phyloP scores from a whole-genome alignment of 352 stramenopile species.

The Pseudoperonospora humuli region DNA sequence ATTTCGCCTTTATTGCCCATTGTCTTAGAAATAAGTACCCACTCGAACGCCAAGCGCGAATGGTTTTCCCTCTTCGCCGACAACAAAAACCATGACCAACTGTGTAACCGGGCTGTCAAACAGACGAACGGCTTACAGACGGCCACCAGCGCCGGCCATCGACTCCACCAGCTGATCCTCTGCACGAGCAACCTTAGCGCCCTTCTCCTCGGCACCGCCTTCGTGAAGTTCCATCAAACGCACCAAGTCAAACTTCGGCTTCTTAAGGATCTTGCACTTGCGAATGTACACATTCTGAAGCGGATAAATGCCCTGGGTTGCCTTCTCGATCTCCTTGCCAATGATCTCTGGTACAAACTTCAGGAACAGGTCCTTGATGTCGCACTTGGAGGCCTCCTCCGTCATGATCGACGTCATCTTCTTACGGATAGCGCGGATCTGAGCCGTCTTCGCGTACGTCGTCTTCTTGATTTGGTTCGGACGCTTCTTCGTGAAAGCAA shows the following conservation, averaged over 20 bases:
- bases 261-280: conserved; percentile 99
- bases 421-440: conserved; percentile 96
- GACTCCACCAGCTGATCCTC: conserved; percentile 84
- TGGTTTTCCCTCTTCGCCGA: conserved; percentile 19
- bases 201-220: conserved; percentile 88
- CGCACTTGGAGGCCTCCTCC: conserved; percentile 95
- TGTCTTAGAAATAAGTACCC: conserved; percentile 49
- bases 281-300: conserved; percentile 99
- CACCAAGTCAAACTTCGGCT: conserved; percentile 99
- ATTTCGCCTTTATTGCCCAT: conserved; percentile 85
- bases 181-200: conserved; percentile 83
- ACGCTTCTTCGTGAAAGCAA: conserved; percentile 99
- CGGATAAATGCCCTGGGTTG: conserved; percentile 96
- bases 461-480: conserved; percentile 99
- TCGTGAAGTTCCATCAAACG: conserved; percentile 99
- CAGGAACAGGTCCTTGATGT: conserved; percentile 98
- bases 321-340: conserved; percentile 97
- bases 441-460: conserved; percentile 96
- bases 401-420: conserved; percentile 99
- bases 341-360: conserved; percentile 99
- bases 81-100: conserved; percentile 36
- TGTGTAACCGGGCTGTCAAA: conserved; percentile 20
- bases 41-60: conserved; percentile 4
- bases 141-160: conserved; percentile 80
- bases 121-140: conserved; percentile 65